phyloP scores from a whole-genome alignment of 768 basidiomycete genomes.

The Xerocomus brunneocitrinus region DNA sequence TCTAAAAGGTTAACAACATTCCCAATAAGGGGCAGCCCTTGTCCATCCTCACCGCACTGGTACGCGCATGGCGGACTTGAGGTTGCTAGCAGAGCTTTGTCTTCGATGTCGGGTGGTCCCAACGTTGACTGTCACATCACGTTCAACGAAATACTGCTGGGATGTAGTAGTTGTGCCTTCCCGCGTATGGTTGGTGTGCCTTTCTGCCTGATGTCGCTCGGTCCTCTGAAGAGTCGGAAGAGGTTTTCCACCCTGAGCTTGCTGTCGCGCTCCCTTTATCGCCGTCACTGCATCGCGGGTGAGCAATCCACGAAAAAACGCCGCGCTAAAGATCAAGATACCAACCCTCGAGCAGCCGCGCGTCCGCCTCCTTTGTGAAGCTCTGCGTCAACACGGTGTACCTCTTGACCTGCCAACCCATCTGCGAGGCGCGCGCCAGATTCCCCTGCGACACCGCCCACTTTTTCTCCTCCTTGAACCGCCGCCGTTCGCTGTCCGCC shows the following conservation, averaged over 20 bases:
- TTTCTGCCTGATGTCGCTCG: slow-evolving; percentile 19
- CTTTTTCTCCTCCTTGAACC: slow-evolving; percentile 82
- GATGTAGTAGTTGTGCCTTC: slow-evolving; percentile 11
- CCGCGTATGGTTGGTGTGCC: slow-evolving; percentile 30
- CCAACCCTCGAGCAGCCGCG: slow-evolving; percentile 60
- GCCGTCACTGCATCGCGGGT: slow-evolving; percentile 22
- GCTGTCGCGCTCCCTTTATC: slow-evolving; percentile 21
- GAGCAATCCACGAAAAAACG: slow-evolving; percentile 1
- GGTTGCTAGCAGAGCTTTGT: slow-evolving; percentile 28
- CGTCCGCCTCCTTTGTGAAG: slow-evolving; percentile 74
- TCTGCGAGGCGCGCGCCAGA: slow-evolving; percentile 64
- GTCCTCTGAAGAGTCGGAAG: slow-evolving; percentile 20
- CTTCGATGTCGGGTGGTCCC: slow-evolving; percentile 27
- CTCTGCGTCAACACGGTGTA: slow-evolving; percentile 78
- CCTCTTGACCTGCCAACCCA: slow-evolving; percentile 80
- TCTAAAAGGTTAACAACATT: slow-evolving; percentile 2
- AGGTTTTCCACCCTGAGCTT: slow-evolving; percentile 7
- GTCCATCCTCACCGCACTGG: slow-evolving; percentile 27
- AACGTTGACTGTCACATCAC: slow-evolving; percentile 28
- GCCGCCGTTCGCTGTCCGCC: slow-evolving; percentile 77
- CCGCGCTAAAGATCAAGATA: neutral
- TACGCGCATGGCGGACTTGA: slow-evolving; percentile 36
- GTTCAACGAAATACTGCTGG: slow-evolving; percentile 28
- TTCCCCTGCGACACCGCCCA: slow-evolving; percentile 84
- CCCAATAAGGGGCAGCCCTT: slow-evolving; percentile 1